phyloP scores from a whole-genome alignment of 148 eudicot genomes.

The Chenopodium album region DNA sequence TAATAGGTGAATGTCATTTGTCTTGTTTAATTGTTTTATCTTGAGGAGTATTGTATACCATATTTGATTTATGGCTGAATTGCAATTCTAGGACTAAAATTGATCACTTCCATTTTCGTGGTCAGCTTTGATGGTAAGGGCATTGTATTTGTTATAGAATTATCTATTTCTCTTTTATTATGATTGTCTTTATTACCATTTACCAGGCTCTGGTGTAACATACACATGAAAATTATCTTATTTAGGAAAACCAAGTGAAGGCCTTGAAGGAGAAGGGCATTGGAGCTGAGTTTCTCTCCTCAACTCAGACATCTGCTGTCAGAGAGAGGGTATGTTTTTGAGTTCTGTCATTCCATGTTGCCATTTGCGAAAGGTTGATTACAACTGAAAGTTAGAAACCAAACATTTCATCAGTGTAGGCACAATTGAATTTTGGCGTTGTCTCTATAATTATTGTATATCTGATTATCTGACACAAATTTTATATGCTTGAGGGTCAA shows the following conservation, averaged over 20 bases:
- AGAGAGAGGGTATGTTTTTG: constrained; percentile 58
- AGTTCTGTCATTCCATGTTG: background rate
- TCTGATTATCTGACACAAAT: background rate
- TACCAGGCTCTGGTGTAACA: background rate
- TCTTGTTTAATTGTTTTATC: constrained; percentile 31
- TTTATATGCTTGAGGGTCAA: background rate
- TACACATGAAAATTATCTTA: constrained; percentile 3
- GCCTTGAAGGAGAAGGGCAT: constrained; percentile 77
- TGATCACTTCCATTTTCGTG: constrained; percentile 25
- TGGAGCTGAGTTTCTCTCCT: constrained; percentile 86
- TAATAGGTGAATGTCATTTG: constrained; percentile 71
- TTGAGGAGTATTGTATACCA: constrained; percentile 26
- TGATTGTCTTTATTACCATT: background rate
- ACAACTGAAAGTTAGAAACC: background rate
- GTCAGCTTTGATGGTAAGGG: constrained; percentile 40
- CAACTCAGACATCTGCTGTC: constrained; percentile 70
- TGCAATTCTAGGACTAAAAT: constrained; percentile 43
- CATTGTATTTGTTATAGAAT: background rate
- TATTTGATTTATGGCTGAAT: constrained; percentile 40
- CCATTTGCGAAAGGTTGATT: constrained; percentile 6
- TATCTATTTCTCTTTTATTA: background rate
- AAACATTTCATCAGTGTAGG: constrained; percentile 4
- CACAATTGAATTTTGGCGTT: background rate
- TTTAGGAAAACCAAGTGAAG: constrained; percentile 92
- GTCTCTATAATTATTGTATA: background rate